Evolutionary conservation across 345 rosid genomes (phyloP).

Genomic region (Brassica napus): Da-Ae NC_063435.1:3839001-3839500

Average conservation of each 20-base stretch:
- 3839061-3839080: conserved; percentile 62
- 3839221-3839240: conserved; percentile 29
- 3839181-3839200: conserved; percentile 46
- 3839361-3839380: neutral
- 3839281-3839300: neutral
- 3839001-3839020: conserved; percentile 78
- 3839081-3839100: conserved; percentile 38
- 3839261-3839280: conserved; percentile 83
- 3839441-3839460: too few relatives aligned
- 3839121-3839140: conserved; percentile 37
- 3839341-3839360: neutral
- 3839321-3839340: conserved; percentile 1
- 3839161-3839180: conserved; percentile 55
- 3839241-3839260: conserved; percentile 52
- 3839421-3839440: too few relatives aligned
- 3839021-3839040: conserved; percentile 62
- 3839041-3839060: conserved; percentile 59
- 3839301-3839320: conserved; percentile 32
- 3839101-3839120: conserved; percentile 33
- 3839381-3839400: neutral
- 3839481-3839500: too few relatives aligned
- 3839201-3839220: conserved; percentile 25
- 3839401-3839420: neutral
- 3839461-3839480: too few relatives aligned
- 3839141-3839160: conserved; percentile 72